Evolutionary conservation across 805 yeast genomes (phyloP), one percentile per base, ranked within the genome.

Genomic region (Hanseniaspora occidentalis): DNA sequence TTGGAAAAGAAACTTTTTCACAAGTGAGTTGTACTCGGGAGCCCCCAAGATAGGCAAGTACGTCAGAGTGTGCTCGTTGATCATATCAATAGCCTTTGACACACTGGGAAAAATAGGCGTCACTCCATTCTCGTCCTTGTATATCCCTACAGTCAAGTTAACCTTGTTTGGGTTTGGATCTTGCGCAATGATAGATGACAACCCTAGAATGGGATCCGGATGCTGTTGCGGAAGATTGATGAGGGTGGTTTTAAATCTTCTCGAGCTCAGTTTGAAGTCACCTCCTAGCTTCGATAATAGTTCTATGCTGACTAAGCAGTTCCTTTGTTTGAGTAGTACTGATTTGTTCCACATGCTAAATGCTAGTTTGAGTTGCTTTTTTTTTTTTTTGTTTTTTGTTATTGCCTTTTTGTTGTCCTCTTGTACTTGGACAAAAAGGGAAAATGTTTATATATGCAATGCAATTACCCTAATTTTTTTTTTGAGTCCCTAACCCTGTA

Each of bases 141-240:
- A 89, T n/a, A 97, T 97, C 45, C 94, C 94, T 47, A 84, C 81
- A 31, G 92, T 92, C 50, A 84, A 67, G 56, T 86, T 95, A 38
- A 85, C 95, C 61, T 85, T 88, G 44, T 65, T 62, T 2, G 69
- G 18, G 42, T 88, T 66, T 2, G 70, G n/a, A 53, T 83, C 94
- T 44, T 67, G 67, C 56, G 71, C 72, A 70, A 67, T 89, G 26
- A 80, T 75, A 53, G 79, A 86, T 35, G 84, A 73, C 50, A 85
- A 71, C 27, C 95, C 85, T 48, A 80, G 62, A 54, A 86, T 85
- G 51, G 86, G 84, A 61, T 86, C 96, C 14, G 95, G 85, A 37
- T 94, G 92, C 6, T 84, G 84, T 49, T 58, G 62, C 26, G 65
- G 66, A 24, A 70, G 69, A 18, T 39, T 37, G 14, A 25, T 29